Percentiles rank a stretch among this genome's conserved stretches.
These are phyloP conservation scores for Saccharomyces hybrid DNA, from an alignment of 1,139 yeast genomes.

Conservation along the genomic window DNA sequence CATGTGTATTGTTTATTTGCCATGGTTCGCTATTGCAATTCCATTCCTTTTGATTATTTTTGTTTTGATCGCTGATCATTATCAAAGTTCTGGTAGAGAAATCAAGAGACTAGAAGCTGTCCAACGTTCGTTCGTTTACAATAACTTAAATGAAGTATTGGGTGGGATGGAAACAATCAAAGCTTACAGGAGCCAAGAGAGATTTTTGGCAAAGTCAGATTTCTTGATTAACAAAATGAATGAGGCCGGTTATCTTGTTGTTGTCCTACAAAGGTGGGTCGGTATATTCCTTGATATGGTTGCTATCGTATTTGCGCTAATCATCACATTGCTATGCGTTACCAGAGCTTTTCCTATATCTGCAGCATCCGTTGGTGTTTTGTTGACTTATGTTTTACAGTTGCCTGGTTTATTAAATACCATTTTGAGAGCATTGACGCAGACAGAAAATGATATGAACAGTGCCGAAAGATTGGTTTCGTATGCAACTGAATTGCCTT, in stretches of 20 bases:
- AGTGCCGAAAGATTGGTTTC: slow-evolving; percentile 74
- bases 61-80: slow-evolving; percentile 48
- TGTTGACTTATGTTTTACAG: slow-evolving; percentile 54
- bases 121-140: slow-evolving; percentile 67
- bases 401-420: slow-evolving; percentile 47
- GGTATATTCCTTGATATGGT: slow-evolving; percentile 53
- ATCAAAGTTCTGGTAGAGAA: slow-evolving; percentile 76
- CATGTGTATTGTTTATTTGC: slow-evolving; percentile 63
- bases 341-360: slow-evolving; percentile 55
- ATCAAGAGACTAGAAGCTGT: slow-evolving; percentile 74
- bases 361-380: slow-evolving; percentile 68
- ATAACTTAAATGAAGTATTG: slow-evolving; percentile 68
- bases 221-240: slow-evolving; percentile 53
- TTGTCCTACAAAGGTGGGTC: slow-evolving; percentile 76
- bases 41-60: slow-evolving; percentile 46
- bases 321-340: slow-evolving; percentile 55
- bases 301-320: slow-evolving; percentile 40
- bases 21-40: slow-evolving; percentile 69
- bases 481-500: slow-evolving; percentile 62
- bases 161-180: slow-evolving; percentile 66
- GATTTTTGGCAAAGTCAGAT: slow-evolving; percentile 48
- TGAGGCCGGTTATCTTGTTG: slow-evolving; percentile 59
- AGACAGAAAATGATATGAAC: slow-evolving; percentile 75
- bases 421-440: slow-evolving; percentile 50
- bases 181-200: slow-evolving; percentile 46